Conservation (phyloP, 2,329 filamentous ascomycete genomes). For the Colletotrichum plurivorum region DNA sequence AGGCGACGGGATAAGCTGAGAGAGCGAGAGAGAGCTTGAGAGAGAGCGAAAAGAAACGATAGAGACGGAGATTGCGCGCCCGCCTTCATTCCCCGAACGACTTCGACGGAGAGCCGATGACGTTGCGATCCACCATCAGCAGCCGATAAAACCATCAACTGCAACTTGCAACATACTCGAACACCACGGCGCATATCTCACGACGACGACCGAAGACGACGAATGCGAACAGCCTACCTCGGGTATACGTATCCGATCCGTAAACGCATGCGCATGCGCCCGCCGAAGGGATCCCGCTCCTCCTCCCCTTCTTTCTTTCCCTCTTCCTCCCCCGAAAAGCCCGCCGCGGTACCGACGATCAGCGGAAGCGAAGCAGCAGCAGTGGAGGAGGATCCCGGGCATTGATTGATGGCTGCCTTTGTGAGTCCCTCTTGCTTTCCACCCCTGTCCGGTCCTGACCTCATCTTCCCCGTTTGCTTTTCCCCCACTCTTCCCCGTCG, state of each 20-base stretch:
- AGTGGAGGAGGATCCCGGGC: constrained; percentile 26
- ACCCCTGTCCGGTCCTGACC: constrained; percentile 3
- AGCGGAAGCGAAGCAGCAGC: constrained; percentile 14
- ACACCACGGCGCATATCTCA: too few relatives aligned
- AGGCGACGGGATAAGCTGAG: neutral
- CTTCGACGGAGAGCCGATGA: neutral
- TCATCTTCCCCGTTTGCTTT: neutral
- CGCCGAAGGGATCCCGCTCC: neutral
- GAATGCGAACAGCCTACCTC: too few relatives aligned
- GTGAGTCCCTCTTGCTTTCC: constrained; percentile 37
- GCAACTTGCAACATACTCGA: too few relatives aligned
- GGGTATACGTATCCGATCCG: too few relatives aligned
- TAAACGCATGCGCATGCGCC: neutral
- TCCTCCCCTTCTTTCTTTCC: neutral
- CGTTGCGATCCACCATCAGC: neutral
- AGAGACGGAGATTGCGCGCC: too few relatives aligned
- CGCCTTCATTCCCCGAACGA: neutral
- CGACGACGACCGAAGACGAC: too few relatives aligned
- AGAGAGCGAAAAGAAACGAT: neutral
- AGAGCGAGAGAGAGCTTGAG: neutral
- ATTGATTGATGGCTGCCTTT: constrained; percentile 47
- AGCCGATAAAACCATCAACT: neutral
- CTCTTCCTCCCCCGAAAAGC: neutral
- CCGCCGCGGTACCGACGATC: constrained; percentile 1
- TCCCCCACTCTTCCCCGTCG: constrained; percentile 12